phyloP scores from a whole-genome alignment of 169 alveolate genomes.

The Amoebophrya sp. region DNA sequence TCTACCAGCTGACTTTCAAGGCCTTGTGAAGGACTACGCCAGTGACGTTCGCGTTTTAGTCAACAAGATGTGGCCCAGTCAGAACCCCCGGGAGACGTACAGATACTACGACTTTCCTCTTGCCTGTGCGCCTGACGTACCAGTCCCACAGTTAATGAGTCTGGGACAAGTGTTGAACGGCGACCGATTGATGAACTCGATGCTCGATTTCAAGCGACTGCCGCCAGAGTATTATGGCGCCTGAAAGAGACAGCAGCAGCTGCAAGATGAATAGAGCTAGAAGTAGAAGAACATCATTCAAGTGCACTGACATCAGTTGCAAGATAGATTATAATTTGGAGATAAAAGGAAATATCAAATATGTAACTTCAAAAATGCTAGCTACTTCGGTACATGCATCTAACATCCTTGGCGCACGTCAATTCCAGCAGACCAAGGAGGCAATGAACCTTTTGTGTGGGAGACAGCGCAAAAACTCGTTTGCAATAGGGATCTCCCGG shows the following conservation, averaged over 20 bases:
- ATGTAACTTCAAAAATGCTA: too few species aligned
- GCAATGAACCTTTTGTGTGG: too few species aligned
- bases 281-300: too few species aligned
- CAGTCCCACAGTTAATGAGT: neutral
- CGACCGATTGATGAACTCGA: neutral
- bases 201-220: neutral
- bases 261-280: too few species aligned
- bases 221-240: neutral
- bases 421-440: too few species aligned
- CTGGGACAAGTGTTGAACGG: neutral
- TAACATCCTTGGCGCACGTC: too few species aligned
- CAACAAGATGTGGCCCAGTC: neutral
- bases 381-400: too few species aligned
- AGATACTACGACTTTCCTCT: slow-evolving; percentile 11
- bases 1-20: neutral
- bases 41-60: neutral
- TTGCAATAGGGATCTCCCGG: neutral
- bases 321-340: too few species aligned
- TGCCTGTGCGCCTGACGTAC: neutral
- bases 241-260: too few species aligned
- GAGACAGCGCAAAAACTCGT: neutral
- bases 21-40: neutral
- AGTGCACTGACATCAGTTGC: too few species aligned
- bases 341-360: too few species aligned
- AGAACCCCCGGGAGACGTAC: neutral